A percentile compares a stretch with the other conserved stretches of the same genome.
These are phyloP conservation scores for Didymella segeticola DNA, from an alignment of 2,329 filamentous ascomycete genomes.

Conservation along the genomic window DNA sequence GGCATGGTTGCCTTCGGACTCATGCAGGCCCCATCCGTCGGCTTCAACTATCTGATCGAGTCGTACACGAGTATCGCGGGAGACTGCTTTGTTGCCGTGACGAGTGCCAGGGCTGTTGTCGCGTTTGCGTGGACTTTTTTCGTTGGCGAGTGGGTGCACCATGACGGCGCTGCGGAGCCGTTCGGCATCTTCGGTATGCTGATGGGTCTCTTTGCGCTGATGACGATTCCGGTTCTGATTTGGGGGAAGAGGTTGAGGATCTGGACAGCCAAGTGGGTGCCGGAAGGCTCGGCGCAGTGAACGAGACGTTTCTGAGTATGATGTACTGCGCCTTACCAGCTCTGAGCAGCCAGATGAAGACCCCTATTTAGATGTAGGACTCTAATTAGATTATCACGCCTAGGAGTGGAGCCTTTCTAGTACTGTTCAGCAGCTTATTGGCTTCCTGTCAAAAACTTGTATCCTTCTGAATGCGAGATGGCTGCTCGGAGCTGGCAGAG, in stretches of 20 bases:
- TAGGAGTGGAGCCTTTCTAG: no score
- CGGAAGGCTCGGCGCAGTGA: conserved; percentile 24
- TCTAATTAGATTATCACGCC: no score
- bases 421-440: no score
- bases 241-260: conserved; percentile 53
- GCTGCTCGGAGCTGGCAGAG: no score
- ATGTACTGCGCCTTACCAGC: no score
- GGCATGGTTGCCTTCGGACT: conserved; percentile 52
- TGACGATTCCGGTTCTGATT: conserved; percentile 48
- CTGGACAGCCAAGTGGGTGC: conserved; percentile 47
- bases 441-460: no score
- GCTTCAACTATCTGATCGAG: conserved; percentile 59
- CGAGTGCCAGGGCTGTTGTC: conserved; percentile 57
- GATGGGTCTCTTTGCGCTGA: conserved; percentile 56
- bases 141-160: conserved; percentile 56
- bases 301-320: background rate
- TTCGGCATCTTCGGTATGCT: conserved; percentile 63
- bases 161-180: conserved; percentile 54
- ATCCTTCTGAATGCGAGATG: no score
- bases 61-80: conserved; percentile 56
- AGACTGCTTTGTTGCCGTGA: conserved; percentile 63
- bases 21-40: conserved; percentile 52
- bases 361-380: no score
- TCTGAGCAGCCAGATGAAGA: no score
- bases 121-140: conserved; percentile 64